Percentiles rank a stretch among this genome's conserved stretches.
These are phyloP conservation scores for Berberis thunbergii DNA, from an alignment of 164 flowering plant species.

Conservation along the genomic window DNA sequence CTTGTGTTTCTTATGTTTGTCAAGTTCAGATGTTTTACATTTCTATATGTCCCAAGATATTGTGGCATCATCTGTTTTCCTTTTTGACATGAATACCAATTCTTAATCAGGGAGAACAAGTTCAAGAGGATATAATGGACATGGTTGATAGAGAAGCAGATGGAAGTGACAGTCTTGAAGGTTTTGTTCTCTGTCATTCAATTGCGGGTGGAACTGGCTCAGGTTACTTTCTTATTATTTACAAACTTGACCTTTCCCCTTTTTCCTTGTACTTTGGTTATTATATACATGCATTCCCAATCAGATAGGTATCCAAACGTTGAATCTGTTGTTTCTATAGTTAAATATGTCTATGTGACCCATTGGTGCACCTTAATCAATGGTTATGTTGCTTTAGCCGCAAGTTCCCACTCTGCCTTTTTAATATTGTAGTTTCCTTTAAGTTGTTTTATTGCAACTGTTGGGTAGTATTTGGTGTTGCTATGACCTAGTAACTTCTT, in stretches of 20 bases:
- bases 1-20: neutral
- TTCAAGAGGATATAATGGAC: conserved; percentile 98
- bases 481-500: too few relatives aligned
- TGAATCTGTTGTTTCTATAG: too few relatives aligned
- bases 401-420: too few relatives aligned
- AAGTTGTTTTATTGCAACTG: too few relatives aligned
- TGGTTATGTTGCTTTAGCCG: too few relatives aligned
- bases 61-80: neutral
- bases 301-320: too few relatives aligned
- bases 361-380: too few relatives aligned
- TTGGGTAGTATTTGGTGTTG: too few relatives aligned
- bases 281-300: neutral
- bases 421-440: too few relatives aligned
- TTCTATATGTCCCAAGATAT: neutral
- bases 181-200: conserved; percentile 96
- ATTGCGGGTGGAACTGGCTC: conserved; percentile 99
- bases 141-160: conserved; percentile 99
- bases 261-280: neutral
- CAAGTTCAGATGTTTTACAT: neutral
- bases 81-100: conserved; percentile 1
- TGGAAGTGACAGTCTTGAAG: conserved; percentile 99
- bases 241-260: neutral
- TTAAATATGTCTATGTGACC: too few relatives aligned
- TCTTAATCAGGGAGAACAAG: conserved; percentile 68
- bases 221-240: conserved; percentile 38